Evolutionary conservation across 2,329 filamentous ascomycete genomes (phyloP), one percentile per base, ranked within the genome.

Genomic region (Xylariomycetidae sp.): DNA sequence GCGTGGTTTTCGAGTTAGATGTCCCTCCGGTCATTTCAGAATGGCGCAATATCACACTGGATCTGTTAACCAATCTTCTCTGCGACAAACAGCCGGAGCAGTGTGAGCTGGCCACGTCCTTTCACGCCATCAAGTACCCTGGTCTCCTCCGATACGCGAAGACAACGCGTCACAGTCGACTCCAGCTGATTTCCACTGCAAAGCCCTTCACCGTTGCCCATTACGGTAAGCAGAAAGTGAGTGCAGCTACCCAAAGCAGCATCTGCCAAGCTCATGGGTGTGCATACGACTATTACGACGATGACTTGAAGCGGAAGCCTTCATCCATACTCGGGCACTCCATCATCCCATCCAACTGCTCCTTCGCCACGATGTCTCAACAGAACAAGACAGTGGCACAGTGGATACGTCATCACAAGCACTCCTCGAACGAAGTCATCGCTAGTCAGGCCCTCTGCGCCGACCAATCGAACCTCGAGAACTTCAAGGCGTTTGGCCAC

Each of bases 401-500:
- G 19, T 38, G 35, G 35, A 34, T 38, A 2, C 9, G 35, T 17
- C 25, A 19, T 3, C 34, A 30, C 27, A 26, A 8, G 1, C 27
- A 34, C 27, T 19, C 26, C 6, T 38, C 35, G 9, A 38, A 38
- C 13, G 19, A 38, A 10, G 17, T 38, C 4, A 22, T 34, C 16
- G 20, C 35, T 10, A 15, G 15, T 4, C 35, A 38, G 14, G 28
- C 17, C 6, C 13, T 7, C 4, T 34, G 35, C 18, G 28, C 35
- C n/a, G 6, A 10, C 2, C 2, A 30, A 9, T 29, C 29, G 31
- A 13, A 18, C 3, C 17, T 38, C 3, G 35, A 38, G 8, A 19
- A 30, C 5, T 38, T 34, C 14, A 38, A 34, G 10, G 31, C 31
- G n/a, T 34, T 31, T n/a, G 35, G 35, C n/a, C 35, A 38, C n/a